These are phyloP conservation scores for Candida pseudoviswanathii DNA, from an alignment of 1,139 yeast species.

Conservation along the genomic window DNA sequence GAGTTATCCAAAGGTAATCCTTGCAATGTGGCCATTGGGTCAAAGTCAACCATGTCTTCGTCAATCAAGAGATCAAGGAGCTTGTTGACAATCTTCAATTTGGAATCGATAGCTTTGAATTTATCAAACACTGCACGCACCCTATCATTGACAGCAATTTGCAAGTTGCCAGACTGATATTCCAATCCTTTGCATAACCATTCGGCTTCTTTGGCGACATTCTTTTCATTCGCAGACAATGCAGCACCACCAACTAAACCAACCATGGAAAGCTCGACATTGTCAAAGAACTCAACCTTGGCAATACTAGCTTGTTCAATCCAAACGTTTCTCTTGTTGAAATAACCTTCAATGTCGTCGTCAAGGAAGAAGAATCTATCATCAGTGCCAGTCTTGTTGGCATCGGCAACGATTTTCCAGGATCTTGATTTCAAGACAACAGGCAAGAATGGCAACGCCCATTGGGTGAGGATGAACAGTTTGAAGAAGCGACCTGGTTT, in stretches of 20 bases:
- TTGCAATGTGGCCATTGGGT: slow-evolving; percentile 56
- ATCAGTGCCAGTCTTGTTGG: slow-evolving; percentile 28
- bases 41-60: slow-evolving; percentile 45
- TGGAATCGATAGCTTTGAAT: slow-evolving; percentile 56
- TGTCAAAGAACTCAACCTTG: slow-evolving; percentile 49
- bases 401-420: slow-evolving; percentile 35
- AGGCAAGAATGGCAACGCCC: slow-evolving; percentile 38
- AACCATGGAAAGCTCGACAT: slow-evolving; percentile 57
- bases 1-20: slow-evolving; percentile 47
- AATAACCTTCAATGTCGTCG: slow-evolving; percentile 30
- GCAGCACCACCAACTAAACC: slow-evolving; percentile 51
- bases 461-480: slow-evolving; percentile 46
- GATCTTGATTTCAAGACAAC: slow-evolving; percentile 34
- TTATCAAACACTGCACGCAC: slow-evolving; percentile 55
- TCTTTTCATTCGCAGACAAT: slow-evolving; percentile 47
- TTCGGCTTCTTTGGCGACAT: slow-evolving; percentile 51
- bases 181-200: slow-evolving; percentile 60
- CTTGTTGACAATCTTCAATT: slow-evolving; percentile 56
- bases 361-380: slow-evolving; percentile 35
- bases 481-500: slow-evolving; percentile 40
- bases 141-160: slow-evolving; percentile 56
- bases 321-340: slow-evolving; percentile 45
- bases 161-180: slow-evolving; percentile 42
- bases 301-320: slow-evolving; percentile 45
- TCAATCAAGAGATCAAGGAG: slow-evolving; percentile 58